phyloP scores from a whole-genome alignment of 371 early-diverging fungal species.

The Dichotomocladium elegans region DNA sequence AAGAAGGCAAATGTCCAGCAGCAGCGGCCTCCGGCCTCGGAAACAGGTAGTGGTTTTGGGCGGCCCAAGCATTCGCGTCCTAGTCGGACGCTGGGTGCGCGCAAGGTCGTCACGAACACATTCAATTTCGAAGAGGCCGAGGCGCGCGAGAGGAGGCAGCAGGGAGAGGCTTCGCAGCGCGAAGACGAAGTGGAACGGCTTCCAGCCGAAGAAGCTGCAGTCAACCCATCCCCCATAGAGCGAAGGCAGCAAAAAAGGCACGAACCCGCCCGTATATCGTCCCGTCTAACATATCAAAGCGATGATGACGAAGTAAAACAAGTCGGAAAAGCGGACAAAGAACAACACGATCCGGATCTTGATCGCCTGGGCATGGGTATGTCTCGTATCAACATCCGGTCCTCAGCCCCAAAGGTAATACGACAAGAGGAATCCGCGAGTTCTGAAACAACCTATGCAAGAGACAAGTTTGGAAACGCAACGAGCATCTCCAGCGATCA shows the following conservation, averaged over 20 bases:
- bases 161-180: no score
- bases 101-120: slow-evolving; percentile 4
- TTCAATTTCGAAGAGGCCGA: slow-evolving; percentile 86
- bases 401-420: slow-evolving; percentile 1
- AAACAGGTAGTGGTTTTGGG: neutral
- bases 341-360: slow-evolving; percentile 5
- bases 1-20: neutral
- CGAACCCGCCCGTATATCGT: no score
- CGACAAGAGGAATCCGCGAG: slow-evolving; percentile 1
- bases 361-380: slow-evolving; percentile 54
- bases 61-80: neutral
- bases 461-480: slow-evolving; percentile 69
- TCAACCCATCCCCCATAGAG: no score
- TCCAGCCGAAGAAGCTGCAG: no score
- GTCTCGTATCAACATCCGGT: slow-evolving; percentile 27
- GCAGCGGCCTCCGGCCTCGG: neutral
- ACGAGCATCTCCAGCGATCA: slow-evolving; percentile 86
- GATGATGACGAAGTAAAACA: neutral
- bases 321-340: neutral
- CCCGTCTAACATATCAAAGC: slow-evolving; percentile 5
- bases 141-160: slow-evolving; percentile 71
- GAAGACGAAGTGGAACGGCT: no score
- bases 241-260: no score
- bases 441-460: slow-evolving; percentile 40
- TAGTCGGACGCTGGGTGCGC: slow-evolving; percentile 6